A percentile compares a stretch with the other conserved stretches of the same genome.
phyloP scores from a whole-genome alignment of 1,139 yeast genomes.

The Martiniozyma asiatica region DNA sequence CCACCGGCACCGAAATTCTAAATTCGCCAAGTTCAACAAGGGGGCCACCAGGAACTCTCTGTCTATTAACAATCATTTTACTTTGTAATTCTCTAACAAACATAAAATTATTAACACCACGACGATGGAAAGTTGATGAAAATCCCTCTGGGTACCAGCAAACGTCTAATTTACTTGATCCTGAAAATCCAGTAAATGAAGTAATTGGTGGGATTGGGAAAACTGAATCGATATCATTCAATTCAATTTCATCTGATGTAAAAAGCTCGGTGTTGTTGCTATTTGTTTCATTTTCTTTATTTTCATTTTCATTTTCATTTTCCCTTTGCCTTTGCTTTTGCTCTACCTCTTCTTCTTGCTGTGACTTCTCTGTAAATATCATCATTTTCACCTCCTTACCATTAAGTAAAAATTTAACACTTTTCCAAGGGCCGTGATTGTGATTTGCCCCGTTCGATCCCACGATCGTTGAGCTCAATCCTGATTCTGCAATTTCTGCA shows the following conservation, averaged over 20 bases:
- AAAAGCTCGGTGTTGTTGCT: too few species aligned
- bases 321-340: background rate
- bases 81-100: conserved; percentile 33
- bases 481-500: too few species aligned
- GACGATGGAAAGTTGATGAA: conserved; percentile 30
- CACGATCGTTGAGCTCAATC: too few species aligned
- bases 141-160: conserved; percentile 31
- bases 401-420: conserved; percentile 4
- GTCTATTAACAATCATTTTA: conserved; percentile 27
- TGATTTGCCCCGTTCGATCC: background rate
- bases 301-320: background rate
- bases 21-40: conserved; percentile 23
- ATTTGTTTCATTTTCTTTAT: too few species aligned
- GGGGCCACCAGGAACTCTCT: too few species aligned
- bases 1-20: conserved; percentile 26
- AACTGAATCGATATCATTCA: too few species aligned
- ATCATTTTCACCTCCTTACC: conserved; percentile 8
- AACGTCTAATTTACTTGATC: conserved; percentile 11
- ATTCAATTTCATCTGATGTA: too few species aligned
- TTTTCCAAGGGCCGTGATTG: conserved; percentile 8
- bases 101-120: conserved; percentile 32
- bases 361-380: conserved; percentile 1
- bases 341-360: background rate
- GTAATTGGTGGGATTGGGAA: background rate
- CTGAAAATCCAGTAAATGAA: conserved; percentile 1